These are phyloP conservation scores for Loxodes magnus DNA, from an alignment of 73 alveolate genomes.

Conservation along the genomic window DNA sequence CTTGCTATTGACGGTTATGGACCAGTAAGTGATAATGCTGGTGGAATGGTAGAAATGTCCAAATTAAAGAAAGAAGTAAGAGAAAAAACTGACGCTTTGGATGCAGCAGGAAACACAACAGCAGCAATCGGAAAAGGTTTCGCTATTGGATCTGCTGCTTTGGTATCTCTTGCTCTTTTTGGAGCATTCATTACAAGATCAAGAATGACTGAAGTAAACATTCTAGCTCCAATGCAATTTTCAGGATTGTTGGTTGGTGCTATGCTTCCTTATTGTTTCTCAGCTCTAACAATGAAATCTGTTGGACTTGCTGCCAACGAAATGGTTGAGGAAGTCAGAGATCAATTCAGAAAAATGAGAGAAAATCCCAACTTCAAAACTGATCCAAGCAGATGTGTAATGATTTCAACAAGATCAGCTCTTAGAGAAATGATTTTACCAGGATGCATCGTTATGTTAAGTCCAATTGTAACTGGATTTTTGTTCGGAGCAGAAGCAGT, in stretches of 20 bases:
- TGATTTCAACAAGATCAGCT: conserved; percentile 70
- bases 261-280: conserved; percentile 83
- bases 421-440: conserved; percentile 73
- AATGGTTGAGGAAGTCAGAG: conserved; percentile 69
- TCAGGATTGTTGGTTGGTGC: conserved; percentile 84
- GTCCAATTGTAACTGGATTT: conserved; percentile 73
- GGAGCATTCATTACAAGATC: conserved; percentile 79
- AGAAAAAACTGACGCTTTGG: conserved; percentile 84
- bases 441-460: conserved; percentile 64
- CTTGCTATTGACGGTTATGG: conserved; percentile 90
- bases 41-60: conserved; percentile 96
- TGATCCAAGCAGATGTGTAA: conserved; percentile 71
- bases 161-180: conserved; percentile 87
- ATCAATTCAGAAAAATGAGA: conserved; percentile 42
- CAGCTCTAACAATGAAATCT: conserved; percentile 84
- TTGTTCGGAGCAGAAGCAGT: conserved; percentile 77
- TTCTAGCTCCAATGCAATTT: conserved; percentile 43
- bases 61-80: conserved; percentile 76
- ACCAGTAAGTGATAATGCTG: conserved; percentile 97
- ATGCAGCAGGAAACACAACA: conserved; percentile 95
- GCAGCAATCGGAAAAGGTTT: conserved; percentile 97
- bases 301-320: conserved; percentile 85
- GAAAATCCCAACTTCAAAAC: conserved; percentile 34
- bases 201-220: conserved; percentile 31
- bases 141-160: conserved; percentile 97